Percentiles rank a stretch among this genome's conserved stretches.
phyloP scores from a whole-genome alignment of 164 flowering plant genomes.

The Brasenia schreberi region DNA sequence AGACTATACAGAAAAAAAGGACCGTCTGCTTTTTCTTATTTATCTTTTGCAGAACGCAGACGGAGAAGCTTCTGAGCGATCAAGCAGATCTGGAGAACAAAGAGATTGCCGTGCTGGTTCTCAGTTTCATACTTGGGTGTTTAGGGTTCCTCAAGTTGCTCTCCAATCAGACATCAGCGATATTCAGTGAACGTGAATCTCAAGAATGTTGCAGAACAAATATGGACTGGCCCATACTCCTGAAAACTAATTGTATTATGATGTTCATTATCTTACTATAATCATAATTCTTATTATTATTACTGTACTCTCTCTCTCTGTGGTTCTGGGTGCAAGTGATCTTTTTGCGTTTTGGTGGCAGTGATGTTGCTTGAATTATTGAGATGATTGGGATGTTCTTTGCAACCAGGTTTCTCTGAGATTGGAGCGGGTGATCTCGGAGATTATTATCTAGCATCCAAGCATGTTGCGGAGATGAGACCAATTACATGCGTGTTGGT shows the following conservation, averaged over 20 bases:
- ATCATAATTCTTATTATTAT: background rate
- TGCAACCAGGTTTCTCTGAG: too few species aligned
- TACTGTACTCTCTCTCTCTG: too few species aligned
- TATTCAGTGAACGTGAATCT: constrained; percentile 17
- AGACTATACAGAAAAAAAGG: too few species aligned
- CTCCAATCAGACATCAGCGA: constrained; percentile 16
- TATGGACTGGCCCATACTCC: constrained; percentile 49
- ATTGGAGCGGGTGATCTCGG: too few species aligned
- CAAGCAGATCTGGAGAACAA: constrained; percentile 48
- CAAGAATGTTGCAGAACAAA: constrained; percentile 17
- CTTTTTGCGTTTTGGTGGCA: too few species aligned
- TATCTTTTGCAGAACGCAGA: constrained; percentile 27
- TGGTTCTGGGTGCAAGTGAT: too few species aligned
- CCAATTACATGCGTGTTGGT: too few species aligned
- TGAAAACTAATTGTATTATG: constrained; percentile 39
- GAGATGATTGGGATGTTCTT: too few species aligned
- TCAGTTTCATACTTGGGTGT: constrained; percentile 37
- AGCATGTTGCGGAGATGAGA: too few species aligned
- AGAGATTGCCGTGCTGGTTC: constrained; percentile 42
- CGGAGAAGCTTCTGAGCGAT: constrained; percentile 36
- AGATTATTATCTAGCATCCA: too few species aligned
- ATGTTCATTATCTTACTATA: constrained; percentile 35
- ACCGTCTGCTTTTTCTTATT: background rate
- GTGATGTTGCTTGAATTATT: too few species aligned
- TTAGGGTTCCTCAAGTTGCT: constrained; percentile 42